Conservation (phyloP, 495 filamentous ascomycete genomes). For the Aspergillus wentii region DNA sequence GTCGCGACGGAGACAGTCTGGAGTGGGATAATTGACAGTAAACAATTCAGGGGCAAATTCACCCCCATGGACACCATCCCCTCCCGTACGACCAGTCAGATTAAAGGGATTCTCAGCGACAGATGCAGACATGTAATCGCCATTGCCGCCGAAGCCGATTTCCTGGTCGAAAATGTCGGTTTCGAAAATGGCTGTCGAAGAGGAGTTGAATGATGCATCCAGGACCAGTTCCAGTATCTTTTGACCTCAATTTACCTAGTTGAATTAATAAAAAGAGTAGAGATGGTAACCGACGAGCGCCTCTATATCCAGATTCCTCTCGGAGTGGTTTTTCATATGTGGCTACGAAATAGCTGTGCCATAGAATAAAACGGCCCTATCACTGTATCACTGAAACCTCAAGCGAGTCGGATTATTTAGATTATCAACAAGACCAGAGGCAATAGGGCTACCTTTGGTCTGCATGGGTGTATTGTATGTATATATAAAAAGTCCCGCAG, state of each 20-base stretch:
- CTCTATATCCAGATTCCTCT: conserved; percentile 39
- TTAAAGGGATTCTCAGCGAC: conserved; percentile 15
- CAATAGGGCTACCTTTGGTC: no score
- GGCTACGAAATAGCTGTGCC: conserved; percentile 44
- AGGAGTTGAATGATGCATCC: conserved; percentile 12
- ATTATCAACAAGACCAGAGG: no score
- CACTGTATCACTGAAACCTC: no score
- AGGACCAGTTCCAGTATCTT: conserved; percentile 19
- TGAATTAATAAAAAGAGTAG: not conserved
- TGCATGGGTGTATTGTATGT: no score
- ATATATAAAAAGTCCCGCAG: no score
- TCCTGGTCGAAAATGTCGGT: conserved; percentile 12
- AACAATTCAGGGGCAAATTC: conserved; percentile 12
- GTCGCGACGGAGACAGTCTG: conserved; percentile 15
- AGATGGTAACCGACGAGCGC: conserved; percentile 9
- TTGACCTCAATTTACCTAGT: no score
- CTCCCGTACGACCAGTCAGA: conserved; percentile 17
- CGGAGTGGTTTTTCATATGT: conserved; percentile 38
- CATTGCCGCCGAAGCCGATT: conserved; percentile 17
- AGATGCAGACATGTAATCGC: conserved; percentile 9
- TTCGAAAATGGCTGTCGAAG: conserved; percentile 15
- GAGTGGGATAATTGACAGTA: conserved; percentile 7
- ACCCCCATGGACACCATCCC: conserved; percentile 14
- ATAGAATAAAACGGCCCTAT: conserved; percentile 22
- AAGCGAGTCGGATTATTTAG: no score